Base-by-base conservation (phyloP, 2,329 filamentous ascomycete species). In the Diaporthe amygdali region DNA sequence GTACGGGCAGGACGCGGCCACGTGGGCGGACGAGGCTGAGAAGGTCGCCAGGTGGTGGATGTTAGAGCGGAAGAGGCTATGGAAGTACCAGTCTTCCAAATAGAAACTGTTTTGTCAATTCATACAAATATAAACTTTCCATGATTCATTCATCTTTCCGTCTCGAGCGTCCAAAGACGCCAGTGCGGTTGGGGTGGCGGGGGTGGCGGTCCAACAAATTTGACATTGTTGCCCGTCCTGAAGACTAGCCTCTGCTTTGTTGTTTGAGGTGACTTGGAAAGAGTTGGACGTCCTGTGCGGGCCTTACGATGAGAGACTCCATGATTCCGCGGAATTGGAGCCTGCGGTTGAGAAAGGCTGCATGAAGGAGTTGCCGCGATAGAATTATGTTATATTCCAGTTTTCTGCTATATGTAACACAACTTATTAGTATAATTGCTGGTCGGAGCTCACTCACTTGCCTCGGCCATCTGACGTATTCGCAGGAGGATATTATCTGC, bases 11-110 rank as follows among this genome's bases (percentile, higher is more conserved):
- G 73, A 68, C 3, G 72, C 75, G 3, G 74, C 74, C 22, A 61
- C 68, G 1, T 76, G 75, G 75, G 71, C 71, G 41, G 68, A 64
- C 27, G 74, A 76, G 66, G 75, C 75, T 30, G 74, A 74, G n/a
- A 71, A 72, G 37, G 66, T 76, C 20, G 71, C 70, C 15, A 52
- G 73, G 68, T 76, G 75, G 75, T 76, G 74, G 72, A 69, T 71
- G 10, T 41, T 70, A 30, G 75, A 76, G 51, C 64, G 47, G 37
- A 52, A 68, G 32, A 41, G 64, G 34, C 64, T 68, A 15, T 68
- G 64, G 64, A 63, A 63, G 46, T 63, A 63, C 41, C 41, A 49
- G 12, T n/a, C 54, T 5, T 56, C 59, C 41, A 63, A 47, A 25
- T 63, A 25, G 15, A 34, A 34, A n/a, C n/a, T n/a, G n/a, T n/a